A percentile compares a stretch with the other conserved stretches of the same genome.
Evolutionary conservation across 179 eudicot genomes (phyloP).

Genomic region (Beta macrorhiza): DNA sequence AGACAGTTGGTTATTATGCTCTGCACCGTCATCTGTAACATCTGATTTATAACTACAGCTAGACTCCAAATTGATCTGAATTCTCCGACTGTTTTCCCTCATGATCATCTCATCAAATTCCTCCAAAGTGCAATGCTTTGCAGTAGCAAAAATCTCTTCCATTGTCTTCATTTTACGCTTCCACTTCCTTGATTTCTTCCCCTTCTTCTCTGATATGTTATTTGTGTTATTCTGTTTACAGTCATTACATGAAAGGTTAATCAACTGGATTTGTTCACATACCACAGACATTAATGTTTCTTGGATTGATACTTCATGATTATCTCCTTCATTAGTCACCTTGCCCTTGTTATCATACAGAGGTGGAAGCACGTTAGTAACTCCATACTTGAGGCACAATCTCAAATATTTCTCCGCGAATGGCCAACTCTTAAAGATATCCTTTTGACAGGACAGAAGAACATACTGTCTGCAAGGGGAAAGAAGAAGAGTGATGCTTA

Average conservation of each 20-base stretch:
- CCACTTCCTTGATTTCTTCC: slow-evolving; percentile 13
- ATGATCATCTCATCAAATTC: neutral
- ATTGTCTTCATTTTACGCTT: slow-evolving; percentile 19
- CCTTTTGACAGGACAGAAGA: slow-evolving; percentile 15
- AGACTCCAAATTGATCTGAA: neutral
- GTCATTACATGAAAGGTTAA: neutral
- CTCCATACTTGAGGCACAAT: slow-evolving; percentile 20
- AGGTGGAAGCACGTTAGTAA: slow-evolving; percentile 19
- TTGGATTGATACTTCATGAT: neutral
- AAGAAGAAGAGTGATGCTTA: neutral
- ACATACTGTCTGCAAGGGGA: slow-evolving; percentile 19
- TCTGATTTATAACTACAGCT: slow-evolving; percentile 1
- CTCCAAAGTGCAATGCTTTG: slow-evolving; percentile 15
- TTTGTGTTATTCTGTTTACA: neutral
- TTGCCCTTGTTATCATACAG: neutral
- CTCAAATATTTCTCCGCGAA: slow-evolving; percentile 19
- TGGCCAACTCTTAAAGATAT: slow-evolving; percentile 20
- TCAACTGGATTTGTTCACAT: slow-evolving; percentile 12
- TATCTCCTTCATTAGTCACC: neutral
- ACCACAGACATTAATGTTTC: neutral
- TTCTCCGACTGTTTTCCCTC: neutral
- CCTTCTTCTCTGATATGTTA: neutral
- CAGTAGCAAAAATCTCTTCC: slow-evolving; percentile 18
- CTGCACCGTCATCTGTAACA: neutral
- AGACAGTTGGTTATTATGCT: neutral